Base-by-base conservation (phyloP, 345 rosid genomes). In the Salix koriyanagi region DNA sequence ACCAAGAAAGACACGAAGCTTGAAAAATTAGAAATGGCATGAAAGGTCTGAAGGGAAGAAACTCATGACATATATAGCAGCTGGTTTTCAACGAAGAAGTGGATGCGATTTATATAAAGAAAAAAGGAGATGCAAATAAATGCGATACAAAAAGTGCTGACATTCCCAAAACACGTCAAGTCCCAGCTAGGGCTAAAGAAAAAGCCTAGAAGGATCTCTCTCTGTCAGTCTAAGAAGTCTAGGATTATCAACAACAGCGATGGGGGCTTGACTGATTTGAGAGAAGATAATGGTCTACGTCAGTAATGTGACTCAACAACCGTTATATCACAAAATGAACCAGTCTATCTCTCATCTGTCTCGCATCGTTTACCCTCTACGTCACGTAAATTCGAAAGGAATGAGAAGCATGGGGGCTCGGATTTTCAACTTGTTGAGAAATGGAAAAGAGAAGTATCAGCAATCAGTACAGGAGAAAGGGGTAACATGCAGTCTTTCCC, bases 301-400 rank as follows among this genome's bases (percentile, higher is more conserved):
- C 52, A 46, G 52, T 34, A 65, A 75, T 74, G 83, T 73, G 81
- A 80, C 84, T 21, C 42, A 77, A 79, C 79, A 44, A 72, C 26
- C 25, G 4, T 36, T 2, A 21, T 2, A 56, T 72, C 65, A 30
- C 54, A 25, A 42, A 42, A 34, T 34, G 71, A 70, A 50, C 10
- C 66, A 54, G 46, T 68, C 72, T 21, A 9, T 75, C 23, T 65
- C 46, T 28, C 60, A 9, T 71, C 80, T 83, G 77, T 83, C 73
- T 75, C 87, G 76, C 76, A 77, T 85, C 82, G 84, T 81, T 87
- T 84, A 74, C 73, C 89, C 44, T 81, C 85, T 85, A 71, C 61
- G 34, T 70, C 77, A 86, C 88, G 84, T 78, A 76, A 85, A 76
- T 60, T 72, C 14, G 79, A 84, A 80, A 73, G 81, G 79, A 77